Evolutionary conservation across 768 basidiomycete genomes (phyloP).

Genomic region (Lactarius pseudohatsudake): DNA sequence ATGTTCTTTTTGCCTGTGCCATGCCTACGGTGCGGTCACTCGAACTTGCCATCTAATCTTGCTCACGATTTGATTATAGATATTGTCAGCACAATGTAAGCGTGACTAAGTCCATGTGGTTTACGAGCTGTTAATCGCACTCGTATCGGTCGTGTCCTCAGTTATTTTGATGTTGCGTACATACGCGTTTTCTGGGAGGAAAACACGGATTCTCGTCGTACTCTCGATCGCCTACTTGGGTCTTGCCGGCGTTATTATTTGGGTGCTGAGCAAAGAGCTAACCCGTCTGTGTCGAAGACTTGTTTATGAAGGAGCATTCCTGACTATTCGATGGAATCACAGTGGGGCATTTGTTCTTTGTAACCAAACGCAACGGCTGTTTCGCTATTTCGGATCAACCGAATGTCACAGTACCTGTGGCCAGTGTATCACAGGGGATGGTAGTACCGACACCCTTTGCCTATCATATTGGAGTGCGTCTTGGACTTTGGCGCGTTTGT

Average conservation of each 20-base stretch:
- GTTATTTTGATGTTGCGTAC: conserved; percentile 28
- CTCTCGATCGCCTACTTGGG: conserved; percentile 5
- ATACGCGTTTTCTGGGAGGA: conserved; percentile 25
- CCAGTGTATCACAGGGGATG: neutral
- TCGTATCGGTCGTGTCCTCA: neutral
- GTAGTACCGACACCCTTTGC: neutral
- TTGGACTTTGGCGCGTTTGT: neutral
- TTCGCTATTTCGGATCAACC: neutral
- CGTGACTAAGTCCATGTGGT: neutral
- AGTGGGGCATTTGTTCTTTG: conserved; percentile 6
- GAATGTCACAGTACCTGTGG: no score
- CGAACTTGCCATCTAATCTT: neutral
- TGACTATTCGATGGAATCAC: conserved; percentile 1
- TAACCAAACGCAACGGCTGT: conserved; percentile 9
- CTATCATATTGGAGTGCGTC: conserved; percentile 23
- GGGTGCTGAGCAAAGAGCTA: conserved; percentile 15
- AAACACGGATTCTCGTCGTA: neutral
- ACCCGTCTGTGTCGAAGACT: neutral
- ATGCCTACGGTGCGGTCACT: conserved; percentile 21
- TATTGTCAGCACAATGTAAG: conserved; percentile 24
- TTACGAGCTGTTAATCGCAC: conserved; percentile 1
- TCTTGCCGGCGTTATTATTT: conserved; percentile 11
- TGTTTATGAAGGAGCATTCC: neutral
- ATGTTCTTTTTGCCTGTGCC: conserved; percentile 13
- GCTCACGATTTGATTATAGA: conserved; percentile 6